Evolutionary conservation across 441 rosid species (phyloP), one percentile per base, ranked within the genome.

Genomic region (Populus tomentosa): DNA sequence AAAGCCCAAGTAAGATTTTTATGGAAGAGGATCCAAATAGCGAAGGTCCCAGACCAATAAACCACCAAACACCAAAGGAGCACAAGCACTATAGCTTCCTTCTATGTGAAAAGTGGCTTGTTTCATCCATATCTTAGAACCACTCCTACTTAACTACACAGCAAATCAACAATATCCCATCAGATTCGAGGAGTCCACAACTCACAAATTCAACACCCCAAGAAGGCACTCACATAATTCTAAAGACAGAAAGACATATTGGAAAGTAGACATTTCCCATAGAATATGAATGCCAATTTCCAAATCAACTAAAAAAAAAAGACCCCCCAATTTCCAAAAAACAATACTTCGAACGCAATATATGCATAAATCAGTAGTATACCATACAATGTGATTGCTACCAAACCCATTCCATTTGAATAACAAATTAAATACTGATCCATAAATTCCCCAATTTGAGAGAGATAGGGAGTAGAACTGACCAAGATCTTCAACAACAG

Each of bases 401-500:
- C 21, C 61, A 53, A 16, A 53, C 61, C 61, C 61, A 18, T 1
- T 1, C 0, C 20, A 50, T 18, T 53, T 53, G 61, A 16, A 53
- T 1, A 53, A 18, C n/a, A 53, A 18, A 53, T 16, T 53, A 53
- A 16, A 2, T 53, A 53, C 61, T 53, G 1, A 18, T 16, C n/a
- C 7, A 16, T 53, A 53, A 6, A 53, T 53, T 53, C n/a, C 61
- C 61, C 61, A 53, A 53, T 16, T 53, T 53, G 61, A 16, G 50
- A 10, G 30, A 33, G 56, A 42, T 21, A 10, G 59, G 79, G 56
- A 13, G 20, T 24, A 2, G 50, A 42, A 53, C 65, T 82, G 85
- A 93, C 98, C 99, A 50, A 92, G 92, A 90, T 93, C 98, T 84
- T 93, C 98, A 75, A 91, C 69, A 69, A 86, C 84, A 0, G 99